Evolutionary conservation across 2,329 filamentous ascomycete species (phyloP).

Genomic region (Pseudovirgaria hyperparasitica): DNA sequence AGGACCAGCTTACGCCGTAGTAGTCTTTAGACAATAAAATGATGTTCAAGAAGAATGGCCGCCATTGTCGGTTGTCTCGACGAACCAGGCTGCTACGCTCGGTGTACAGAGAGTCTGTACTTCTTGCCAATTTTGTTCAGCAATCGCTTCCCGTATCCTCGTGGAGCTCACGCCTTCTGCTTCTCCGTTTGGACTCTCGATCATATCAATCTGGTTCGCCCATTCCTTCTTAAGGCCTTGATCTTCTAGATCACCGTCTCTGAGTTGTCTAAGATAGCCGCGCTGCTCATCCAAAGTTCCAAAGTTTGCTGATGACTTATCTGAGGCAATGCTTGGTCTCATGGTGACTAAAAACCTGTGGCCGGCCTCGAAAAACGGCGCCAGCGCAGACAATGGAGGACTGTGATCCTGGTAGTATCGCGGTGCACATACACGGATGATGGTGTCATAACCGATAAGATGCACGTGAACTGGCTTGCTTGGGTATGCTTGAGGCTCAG

Average conservation of each 20-base stretch:
- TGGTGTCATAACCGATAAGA: slow-evolving; percentile 63
- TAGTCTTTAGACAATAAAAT: too few relatives aligned
- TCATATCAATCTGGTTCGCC: slow-evolving; percentile 47
- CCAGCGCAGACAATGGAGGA: slow-evolving; percentile 41
- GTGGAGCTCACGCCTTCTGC: slow-evolving; percentile 45
- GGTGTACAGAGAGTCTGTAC: slow-evolving; percentile 43
- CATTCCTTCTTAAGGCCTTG: slow-evolving; percentile 46
- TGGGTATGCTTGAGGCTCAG: slow-evolving; percentile 20
- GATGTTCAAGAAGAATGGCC: too few relatives aligned
- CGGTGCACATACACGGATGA: slow-evolving; percentile 57
- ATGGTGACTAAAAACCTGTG: slow-evolving; percentile 52
- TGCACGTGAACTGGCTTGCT: slow-evolving; percentile 44
- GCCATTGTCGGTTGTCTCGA: too few relatives aligned
- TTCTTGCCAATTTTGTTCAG: slow-evolving; percentile 30
- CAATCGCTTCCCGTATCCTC: slow-evolving; percentile 46
- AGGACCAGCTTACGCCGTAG: too few relatives aligned
- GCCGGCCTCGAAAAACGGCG: slow-evolving; percentile 47
- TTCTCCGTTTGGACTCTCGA: slow-evolving; percentile 37
- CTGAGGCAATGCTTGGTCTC: slow-evolving; percentile 33
- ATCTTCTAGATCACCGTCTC: slow-evolving; percentile 32
- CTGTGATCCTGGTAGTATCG: slow-evolving; percentile 50
- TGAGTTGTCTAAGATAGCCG: slow-evolving; percentile 40
- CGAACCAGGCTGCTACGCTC: slow-evolving; percentile 46
- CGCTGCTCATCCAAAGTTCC: slow-evolving; percentile 43
- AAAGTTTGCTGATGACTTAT: slow-evolving; percentile 39